Base-by-base conservation (phyloP, 805 yeast genomes). In the Vanderwaltozyma tropicalis region DNA sequence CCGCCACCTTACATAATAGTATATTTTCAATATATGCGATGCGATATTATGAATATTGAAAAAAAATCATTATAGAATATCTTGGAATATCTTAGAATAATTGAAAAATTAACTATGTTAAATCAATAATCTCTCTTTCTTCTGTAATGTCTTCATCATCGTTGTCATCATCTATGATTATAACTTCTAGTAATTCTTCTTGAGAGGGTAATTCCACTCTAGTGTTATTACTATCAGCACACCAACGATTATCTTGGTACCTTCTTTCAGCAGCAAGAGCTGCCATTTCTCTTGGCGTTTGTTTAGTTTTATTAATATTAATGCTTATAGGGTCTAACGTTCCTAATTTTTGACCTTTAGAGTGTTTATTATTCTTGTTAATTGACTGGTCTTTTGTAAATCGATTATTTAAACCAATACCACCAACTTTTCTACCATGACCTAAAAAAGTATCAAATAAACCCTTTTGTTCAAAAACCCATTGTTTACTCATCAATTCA, bases 401-500 rank as follows among this genome's bases (percentile, higher is more conserved):
- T 10, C 13, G 5, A 24, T 24, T 24, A 24, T 24, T 24, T 8
- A 8, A 11, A 24, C 12, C 4, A 24, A 8, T 24, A 4, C 13
- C 13, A 24, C 27, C 27, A 10, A 24, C 8, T 8, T n/a, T 7
- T n/a, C 45, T 47, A 1, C 64, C 64, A 2, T 34, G 22, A 14
- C 64, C 64, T 16, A 59, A 33, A 26, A 59, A 60, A 9, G 47
- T 48, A 34, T 59, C 59, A 25, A 35, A 47, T 11, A 57, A 37
- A 1, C 61, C 62, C 22, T 43, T 40, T 28, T 52, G 55, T 35
- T 55, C 56, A 21, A 52, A 48, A 13, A 48, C 43, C 57, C 67
- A 59, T 52, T 62, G 76, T 49, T 80, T 62, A 5, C 62, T 63
- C 40, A 71, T 72, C 29, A 82, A 63, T 41, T 72, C 75, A 38